phyloP scores from a whole-genome alignment of 371 early-diverging fungal species.

The Fennellomyces sp. region DNA sequence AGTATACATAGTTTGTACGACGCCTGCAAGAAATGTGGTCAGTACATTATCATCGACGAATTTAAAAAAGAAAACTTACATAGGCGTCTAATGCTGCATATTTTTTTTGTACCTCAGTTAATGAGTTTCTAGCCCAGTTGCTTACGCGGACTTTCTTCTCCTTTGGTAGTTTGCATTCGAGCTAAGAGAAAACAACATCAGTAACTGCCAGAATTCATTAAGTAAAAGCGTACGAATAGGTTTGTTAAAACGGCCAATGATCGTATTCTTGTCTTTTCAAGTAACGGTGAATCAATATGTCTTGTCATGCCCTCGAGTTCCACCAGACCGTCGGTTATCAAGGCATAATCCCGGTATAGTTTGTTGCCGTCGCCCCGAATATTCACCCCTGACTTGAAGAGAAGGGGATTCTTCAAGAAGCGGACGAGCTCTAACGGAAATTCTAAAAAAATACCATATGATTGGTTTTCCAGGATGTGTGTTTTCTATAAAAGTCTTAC shows the following conservation, averaged over 20 bases:
- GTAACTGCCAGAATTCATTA: background rate
- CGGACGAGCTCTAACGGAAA: slow-evolving; percentile 41
- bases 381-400: slow-evolving; percentile 60
- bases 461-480: background rate
- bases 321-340: slow-evolving; percentile 52
- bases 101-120: slow-evolving; percentile 36
- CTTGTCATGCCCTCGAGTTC: slow-evolving; percentile 23
- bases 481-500: slow-evolving; percentile 9
- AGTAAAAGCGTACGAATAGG: background rate
- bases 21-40: slow-evolving; percentile 7
- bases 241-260: background rate
- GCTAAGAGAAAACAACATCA: slow-evolving; percentile 22
- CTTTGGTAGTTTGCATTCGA: slow-evolving; percentile 40
- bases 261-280: background rate
- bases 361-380: slow-evolving; percentile 55
- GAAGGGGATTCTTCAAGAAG: slow-evolving; percentile 37
- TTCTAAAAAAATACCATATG: slow-evolving; percentile 4
- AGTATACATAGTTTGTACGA: background rate
- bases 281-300: slow-evolving; percentile 3
- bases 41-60: background rate
- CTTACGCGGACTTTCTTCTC: slow-evolving; percentile 47
- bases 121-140: slow-evolving; percentile 43
- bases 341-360: slow-evolving; percentile 50
- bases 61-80: slow-evolving; percentile 25
- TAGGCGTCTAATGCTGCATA: slow-evolving; percentile 69